Evolutionary conservation across 176 grass and related monocot species (phyloP).

Genomic region (Microstegium vimineum): DNA sequence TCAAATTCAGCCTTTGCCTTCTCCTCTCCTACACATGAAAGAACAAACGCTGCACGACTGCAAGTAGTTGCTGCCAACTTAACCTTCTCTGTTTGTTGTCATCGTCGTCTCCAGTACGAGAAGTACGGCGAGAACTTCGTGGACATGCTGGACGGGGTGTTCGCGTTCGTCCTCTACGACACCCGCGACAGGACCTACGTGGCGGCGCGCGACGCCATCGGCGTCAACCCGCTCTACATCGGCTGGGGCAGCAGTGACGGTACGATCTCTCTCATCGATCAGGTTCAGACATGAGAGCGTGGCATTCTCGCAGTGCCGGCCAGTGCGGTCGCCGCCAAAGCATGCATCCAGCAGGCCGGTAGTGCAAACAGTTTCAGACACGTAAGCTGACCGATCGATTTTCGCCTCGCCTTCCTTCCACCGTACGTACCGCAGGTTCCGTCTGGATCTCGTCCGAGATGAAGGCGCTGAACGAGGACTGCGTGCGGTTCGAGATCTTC

Average conservation of each 20-base stretch:
- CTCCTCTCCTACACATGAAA: not conserved
- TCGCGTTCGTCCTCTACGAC: conserved; percentile 90
- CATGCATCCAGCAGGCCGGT: too few species aligned
- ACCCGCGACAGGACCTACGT: conserved; percentile 67
- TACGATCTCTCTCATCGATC: not conserved
- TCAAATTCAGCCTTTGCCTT: not conserved
- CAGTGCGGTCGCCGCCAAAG: not conserved
- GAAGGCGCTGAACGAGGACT: conserved; percentile 92
- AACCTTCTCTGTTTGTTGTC: not conserved
- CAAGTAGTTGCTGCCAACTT: conserved; percentile 4
- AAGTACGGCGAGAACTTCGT: conserved; percentile 88
- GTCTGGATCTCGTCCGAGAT: conserved; percentile 91
- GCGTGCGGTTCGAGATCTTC: conserved; percentile 76
- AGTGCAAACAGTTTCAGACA: too few species aligned
- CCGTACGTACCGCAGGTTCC: conserved; percentile 37
- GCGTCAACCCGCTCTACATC: conserved; percentile 94
- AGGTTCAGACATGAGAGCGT: not conserved
- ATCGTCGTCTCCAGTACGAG: conserved; percentile 53
- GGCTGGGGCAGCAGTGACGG: conserved; percentile 87
- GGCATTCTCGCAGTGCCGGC: not conserved
- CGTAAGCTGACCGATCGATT: not conserved
- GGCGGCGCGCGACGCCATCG: conserved; percentile 85
- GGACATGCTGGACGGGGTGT: conserved; percentile 92
- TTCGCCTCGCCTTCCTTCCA: not conserved
- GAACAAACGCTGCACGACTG: not conserved